Base-by-base conservation (phyloP, 305 asterid species). In the Plantago rigida region DNA sequence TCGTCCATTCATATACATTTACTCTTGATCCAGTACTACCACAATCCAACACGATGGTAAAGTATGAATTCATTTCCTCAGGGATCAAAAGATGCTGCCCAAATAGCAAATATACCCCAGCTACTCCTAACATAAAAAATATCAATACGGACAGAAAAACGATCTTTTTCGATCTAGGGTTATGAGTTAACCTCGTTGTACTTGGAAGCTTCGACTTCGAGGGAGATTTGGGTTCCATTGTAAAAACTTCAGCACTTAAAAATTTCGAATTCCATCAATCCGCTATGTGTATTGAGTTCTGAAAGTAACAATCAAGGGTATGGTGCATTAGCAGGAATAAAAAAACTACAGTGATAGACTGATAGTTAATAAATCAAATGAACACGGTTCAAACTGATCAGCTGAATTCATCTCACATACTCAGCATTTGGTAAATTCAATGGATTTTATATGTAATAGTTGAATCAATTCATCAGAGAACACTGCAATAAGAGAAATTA, bases 21-120 rank as follows among this genome's bases (percentile, higher is more conserved):
- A 86, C 95, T 77, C 95, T 78, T 51, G 89, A 76, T 47, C 95
- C 94, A 6, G 91, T 82, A 45, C 96, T 88, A 59, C 96, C 95
- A 82, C 96, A 87, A 56, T 87, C 95, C 60, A 87, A 69, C 1
- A 87, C 87, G 59, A 87, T 91, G 54, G 85, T 82, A 48, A 76
- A 88, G 64, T 76, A 77, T 54, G 79, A 62, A 63, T 24, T 68
- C 73, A 47, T 51, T 44, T 58, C 73, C 58, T 56, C 69, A 14
- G 56, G 5, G 62, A 62, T 53, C 3, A 44, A 56, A 69, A 48
- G 5, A 29, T 54, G 66, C 24, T 68, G 60, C 44, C 60, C 61
- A 46, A 58, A 60, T 41, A 65, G 15, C 3, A 77, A 75, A 65
- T 51, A 69, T 15, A 77, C 78, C 45, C 69, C 70, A 47, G 69